A percentile compares a stretch with the other conserved stretches of the same genome.
Evolutionary conservation across 306 rosid genomes (phyloP).

Genomic region (Hippophae rhamnoides): DNA sequence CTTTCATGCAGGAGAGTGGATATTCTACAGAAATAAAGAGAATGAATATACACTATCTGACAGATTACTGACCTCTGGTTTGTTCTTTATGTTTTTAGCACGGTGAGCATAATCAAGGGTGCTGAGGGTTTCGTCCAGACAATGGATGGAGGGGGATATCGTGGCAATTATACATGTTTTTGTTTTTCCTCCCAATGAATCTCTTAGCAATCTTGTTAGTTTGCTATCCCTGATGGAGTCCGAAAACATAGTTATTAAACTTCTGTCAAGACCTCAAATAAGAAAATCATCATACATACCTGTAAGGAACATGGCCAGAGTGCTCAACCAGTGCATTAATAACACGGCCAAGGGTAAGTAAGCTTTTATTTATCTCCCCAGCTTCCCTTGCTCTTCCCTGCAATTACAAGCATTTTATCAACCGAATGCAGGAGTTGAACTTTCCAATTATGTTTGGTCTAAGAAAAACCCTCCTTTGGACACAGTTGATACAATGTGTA

Average conservation of each 20-base stretch:
- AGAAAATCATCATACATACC: slow-evolving; percentile 34
- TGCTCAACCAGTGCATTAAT: slow-evolving; percentile 97
- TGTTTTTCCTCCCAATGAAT: slow-evolving; percentile 98
- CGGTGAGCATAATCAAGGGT: slow-evolving; percentile 97
- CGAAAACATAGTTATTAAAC: slow-evolving; percentile 18
- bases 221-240: slow-evolving; percentile 83
- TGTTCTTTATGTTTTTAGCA: slow-evolving; percentile 98
- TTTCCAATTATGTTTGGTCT: background rate
- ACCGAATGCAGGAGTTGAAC: slow-evolving; percentile 15
- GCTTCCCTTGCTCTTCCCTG: slow-evolving; percentile 99
- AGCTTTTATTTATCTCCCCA: slow-evolving; percentile 96
- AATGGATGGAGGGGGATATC: slow-evolving; percentile 92
- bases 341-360: slow-evolving; percentile 95
- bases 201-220: slow-evolving; percentile 85
- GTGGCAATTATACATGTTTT: slow-evolving; percentile 99
- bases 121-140: slow-evolving; percentile 97
- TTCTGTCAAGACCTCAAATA: slow-evolving; percentile 2
- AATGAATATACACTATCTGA: slow-evolving; percentile 7
- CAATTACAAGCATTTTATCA: slow-evolving; percentile 24
- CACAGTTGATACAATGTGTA: background rate
- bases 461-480: background rate
- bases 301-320: slow-evolving; percentile 96
- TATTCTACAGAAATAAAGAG: slow-evolving; percentile 1
- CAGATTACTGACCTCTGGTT: slow-evolving; percentile 74
- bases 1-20: background rate